Evolutionary conservation across 495 filamentous ascomycete genomes (phyloP).

Genomic region (Ascobolus immersus): DNA sequence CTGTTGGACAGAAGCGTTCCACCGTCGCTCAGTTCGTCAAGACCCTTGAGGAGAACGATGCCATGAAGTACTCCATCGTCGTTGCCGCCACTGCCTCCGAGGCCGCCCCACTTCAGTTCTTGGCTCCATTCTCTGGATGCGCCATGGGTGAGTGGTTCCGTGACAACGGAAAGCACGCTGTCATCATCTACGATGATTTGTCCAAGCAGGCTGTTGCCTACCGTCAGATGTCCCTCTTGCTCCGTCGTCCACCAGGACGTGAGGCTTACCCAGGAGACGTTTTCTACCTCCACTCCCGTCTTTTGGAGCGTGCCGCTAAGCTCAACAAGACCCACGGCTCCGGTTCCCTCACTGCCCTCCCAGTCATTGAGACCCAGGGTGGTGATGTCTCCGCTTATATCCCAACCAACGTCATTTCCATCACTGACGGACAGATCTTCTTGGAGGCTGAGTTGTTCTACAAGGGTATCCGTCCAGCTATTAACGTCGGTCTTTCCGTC

Average conservation of each 20-base stretch:
- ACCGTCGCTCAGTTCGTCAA: constrained; percentile 98
- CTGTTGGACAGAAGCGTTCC: constrained; percentile 97
- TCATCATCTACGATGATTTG: constrained; percentile 89
- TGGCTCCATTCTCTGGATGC: constrained; percentile 77
- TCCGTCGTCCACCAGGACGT: constrained; percentile 97
- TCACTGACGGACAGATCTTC: constrained; percentile 99
- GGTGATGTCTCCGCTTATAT: constrained; percentile 99
- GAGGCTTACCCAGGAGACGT: constrained; percentile 99
- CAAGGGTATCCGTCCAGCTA: constrained; percentile 99
- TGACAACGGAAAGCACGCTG: constrained; percentile 74
- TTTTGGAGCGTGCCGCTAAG: constrained; percentile 97
- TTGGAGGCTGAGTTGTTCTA: constrained; percentile 98
- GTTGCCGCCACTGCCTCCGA: constrained; percentile 95
- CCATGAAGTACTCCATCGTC: constrained; percentile 94
- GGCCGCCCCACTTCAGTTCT: constrained; percentile 79
- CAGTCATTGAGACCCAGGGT: constrained; percentile 98
- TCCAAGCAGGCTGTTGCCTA: constrained; percentile 99
- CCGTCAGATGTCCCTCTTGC: constrained; percentile 97
- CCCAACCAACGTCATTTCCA: constrained; percentile 99
- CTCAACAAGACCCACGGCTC: constrained; percentile 90
- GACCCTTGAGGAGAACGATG: constrained; percentile 97
- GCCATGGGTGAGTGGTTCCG: constrained; percentile 72
- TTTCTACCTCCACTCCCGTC: constrained; percentile 99
- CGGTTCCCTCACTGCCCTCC: constrained; percentile 90
- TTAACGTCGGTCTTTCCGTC: constrained; percentile 99